These are phyloP conservation scores for Amphichorda felina DNA, from an alignment of 2,329 filamentous ascomycete species.

Conservation along the genomic window DNA sequence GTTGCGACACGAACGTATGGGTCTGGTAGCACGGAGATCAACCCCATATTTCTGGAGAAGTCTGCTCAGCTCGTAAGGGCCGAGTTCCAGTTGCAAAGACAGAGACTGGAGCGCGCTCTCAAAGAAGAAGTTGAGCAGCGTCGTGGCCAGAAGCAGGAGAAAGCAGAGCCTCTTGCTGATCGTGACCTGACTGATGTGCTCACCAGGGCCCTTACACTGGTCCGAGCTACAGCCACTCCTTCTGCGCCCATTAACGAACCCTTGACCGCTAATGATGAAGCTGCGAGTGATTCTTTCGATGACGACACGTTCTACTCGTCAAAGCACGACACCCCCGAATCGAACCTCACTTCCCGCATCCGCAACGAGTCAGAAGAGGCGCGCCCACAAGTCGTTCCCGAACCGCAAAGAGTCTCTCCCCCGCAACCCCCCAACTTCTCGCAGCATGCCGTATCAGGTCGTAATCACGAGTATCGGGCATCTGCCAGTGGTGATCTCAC, in stretches of 20 bases:
- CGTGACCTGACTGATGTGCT: slow-evolving; percentile 65
- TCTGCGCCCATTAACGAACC: slow-evolving; percentile 48
- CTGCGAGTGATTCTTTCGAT: slow-evolving; percentile 73
- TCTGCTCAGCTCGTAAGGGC: slow-evolving; percentile 75
- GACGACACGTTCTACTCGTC: slow-evolving; percentile 96
- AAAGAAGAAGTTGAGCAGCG: slow-evolving; percentile 65
- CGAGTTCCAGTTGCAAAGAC: slow-evolving; percentile 67
- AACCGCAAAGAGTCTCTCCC: background rate
- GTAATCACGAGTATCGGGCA: background rate
- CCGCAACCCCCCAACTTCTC: no score
- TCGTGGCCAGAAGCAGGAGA: slow-evolving; percentile 29
- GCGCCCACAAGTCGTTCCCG: slow-evolving; percentile 1
- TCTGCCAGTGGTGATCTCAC: background rate
- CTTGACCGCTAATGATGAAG: slow-evolving; percentile 39
- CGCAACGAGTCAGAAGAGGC: slow-evolving; percentile 30
- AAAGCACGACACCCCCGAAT: slow-evolving; percentile 67
- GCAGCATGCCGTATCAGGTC: background rate
- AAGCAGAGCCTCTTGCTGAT: slow-evolving; percentile 45
- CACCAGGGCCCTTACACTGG: slow-evolving; percentile 56
- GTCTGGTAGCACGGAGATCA: slow-evolving; percentile 53
- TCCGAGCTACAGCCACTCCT: slow-evolving; percentile 57
- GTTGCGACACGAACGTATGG: slow-evolving; percentile 16
- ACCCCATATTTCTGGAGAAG: slow-evolving; percentile 77
- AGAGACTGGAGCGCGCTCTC: slow-evolving; percentile 66
- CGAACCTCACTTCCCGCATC: slow-evolving; percentile 32